Evolutionary conservation across 2,329 filamentous ascomycete species (phyloP).

Genomic region (Pezicula neosporulosa): DNA sequence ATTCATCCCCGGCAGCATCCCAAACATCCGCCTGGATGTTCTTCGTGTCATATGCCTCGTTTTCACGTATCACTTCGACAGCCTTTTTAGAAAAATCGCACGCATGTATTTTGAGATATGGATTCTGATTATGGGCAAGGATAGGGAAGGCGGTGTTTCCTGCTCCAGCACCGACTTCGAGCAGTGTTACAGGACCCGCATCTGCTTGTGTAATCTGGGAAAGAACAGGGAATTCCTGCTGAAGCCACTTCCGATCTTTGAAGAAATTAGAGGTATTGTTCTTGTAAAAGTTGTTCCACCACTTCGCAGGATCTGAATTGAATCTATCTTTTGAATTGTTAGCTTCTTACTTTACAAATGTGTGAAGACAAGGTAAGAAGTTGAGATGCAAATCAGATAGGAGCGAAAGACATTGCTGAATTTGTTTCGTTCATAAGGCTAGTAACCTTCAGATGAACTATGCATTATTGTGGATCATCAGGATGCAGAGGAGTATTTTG

Average conservation of each 20-base stretch:
- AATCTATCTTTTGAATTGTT: constrained; percentile 63
- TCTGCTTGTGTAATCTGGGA: constrained; percentile 67
- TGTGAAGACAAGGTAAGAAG: constrained; percentile 3
- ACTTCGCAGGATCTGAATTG: constrained; percentile 86
- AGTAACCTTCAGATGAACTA: constrained; percentile 64
- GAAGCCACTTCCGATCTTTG: constrained; percentile 96
- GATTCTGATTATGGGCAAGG: constrained; percentile 78
- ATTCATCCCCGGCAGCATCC: constrained; percentile 72
- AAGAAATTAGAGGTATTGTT: constrained; percentile 98
- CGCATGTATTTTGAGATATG: constrained; percentile 78
- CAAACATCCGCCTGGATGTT: constrained; percentile 88
- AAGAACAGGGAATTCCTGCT: constrained; percentile 93
- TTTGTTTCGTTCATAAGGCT: constrained; percentile 55
- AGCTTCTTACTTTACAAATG: constrained; percentile 27
- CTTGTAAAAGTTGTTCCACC: constrained; percentile 98
- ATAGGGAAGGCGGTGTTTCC: constrained; percentile 97
- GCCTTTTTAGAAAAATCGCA: constrained; percentile 96
- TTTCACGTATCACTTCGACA: constrained; percentile 83
- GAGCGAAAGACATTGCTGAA: constrained; percentile 64
- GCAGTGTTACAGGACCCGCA: constrained; percentile 65
- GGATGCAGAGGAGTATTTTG: constrained; percentile 10
- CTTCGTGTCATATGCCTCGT: constrained; percentile 70
- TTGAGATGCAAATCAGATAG: constrained; percentile 55
- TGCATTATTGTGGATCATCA: constrained; percentile 60
- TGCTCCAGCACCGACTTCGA: constrained; percentile 93